phyloP scores from a whole-genome alignment of 495 filamentous ascomycete genomes.

The Tuber magnatum region DNA sequence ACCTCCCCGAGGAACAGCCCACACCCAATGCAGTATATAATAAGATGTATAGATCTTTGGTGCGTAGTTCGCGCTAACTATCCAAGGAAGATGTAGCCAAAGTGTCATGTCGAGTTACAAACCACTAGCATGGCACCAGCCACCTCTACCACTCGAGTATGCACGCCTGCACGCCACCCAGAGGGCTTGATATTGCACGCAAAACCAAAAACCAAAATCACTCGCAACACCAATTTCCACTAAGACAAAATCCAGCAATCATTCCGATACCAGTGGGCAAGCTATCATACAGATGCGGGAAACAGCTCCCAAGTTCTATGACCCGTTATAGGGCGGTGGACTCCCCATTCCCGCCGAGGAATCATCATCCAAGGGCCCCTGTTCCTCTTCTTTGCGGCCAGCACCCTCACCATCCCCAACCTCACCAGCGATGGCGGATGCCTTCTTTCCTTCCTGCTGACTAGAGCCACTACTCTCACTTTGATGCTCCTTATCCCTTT shows the following conservation, averaged over 20 bases:
- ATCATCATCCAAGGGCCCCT: background rate
- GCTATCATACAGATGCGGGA: background rate
- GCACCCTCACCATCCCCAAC: slow-evolving; percentile 12
- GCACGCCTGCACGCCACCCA: background rate
- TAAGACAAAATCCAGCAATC: background rate
- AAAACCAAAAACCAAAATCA: background rate
- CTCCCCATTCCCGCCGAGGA: background rate
- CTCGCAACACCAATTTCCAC: background rate
- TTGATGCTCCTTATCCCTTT: slow-evolving; percentile 11
- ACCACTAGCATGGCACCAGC: background rate
- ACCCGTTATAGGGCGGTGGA: background rate
- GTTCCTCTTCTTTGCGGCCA: background rate
- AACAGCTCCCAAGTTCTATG: background rate
- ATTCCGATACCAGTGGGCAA: background rate
- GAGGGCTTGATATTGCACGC: background rate
- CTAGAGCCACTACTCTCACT: slow-evolving; percentile 15
- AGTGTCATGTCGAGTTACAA: background rate
- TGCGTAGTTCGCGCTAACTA: background rate
- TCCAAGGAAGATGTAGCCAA: background rate
- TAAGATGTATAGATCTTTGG: background rate
- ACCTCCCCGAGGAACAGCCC: background rate
- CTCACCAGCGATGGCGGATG: slow-evolving; percentile 4
- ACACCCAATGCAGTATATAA: background rate
- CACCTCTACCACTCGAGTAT: background rate
- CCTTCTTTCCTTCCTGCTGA: background rate